Percentiles rank a stretch among this genome's conserved stretches.
Conservation (phyloP, 352 stramenopile species). For the Globisporangium cylindrosporum region DNA sequence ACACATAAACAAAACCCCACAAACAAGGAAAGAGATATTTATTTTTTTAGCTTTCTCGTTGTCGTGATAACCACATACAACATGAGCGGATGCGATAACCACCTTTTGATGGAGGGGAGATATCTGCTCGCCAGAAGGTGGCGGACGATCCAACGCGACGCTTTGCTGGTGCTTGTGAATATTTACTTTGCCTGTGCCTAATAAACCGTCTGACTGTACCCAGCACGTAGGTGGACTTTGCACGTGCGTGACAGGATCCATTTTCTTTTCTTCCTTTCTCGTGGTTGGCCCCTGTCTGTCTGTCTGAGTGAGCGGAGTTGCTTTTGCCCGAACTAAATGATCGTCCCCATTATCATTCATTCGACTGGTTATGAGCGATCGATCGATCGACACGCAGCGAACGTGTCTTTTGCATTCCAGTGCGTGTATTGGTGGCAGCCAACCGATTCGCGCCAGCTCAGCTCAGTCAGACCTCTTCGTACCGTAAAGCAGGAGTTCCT, state of each 20-base stretch:
- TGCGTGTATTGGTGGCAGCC: neutral
- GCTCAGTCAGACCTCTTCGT: no score
- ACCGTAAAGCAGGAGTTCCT: no score
- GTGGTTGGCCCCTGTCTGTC: no score
- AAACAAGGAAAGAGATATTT: constrained; percentile 7
- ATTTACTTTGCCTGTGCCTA: no score
- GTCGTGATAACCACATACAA: neutral
- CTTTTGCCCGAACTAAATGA: neutral
- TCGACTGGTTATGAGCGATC: neutral
- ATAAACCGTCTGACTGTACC: neutral
- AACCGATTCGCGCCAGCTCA: neutral
- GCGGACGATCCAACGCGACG: no score
- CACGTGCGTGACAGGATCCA: neutral
- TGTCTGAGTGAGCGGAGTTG: no score
- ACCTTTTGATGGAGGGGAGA: no score
- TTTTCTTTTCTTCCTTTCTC: neutral
- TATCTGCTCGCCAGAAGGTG: no score
- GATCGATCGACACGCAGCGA: neutral
- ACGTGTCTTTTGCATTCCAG: neutral
- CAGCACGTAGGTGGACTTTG: neutral
- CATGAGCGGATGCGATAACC: neutral
- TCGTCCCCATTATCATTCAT: neutral
- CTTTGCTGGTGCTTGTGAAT: no score
- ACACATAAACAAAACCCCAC: constrained; percentile 12
- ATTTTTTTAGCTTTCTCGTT: constrained; percentile 1